Conservation (phyloP, 768 basidiomycete species). For the Austroboletus festivus region DNA sequence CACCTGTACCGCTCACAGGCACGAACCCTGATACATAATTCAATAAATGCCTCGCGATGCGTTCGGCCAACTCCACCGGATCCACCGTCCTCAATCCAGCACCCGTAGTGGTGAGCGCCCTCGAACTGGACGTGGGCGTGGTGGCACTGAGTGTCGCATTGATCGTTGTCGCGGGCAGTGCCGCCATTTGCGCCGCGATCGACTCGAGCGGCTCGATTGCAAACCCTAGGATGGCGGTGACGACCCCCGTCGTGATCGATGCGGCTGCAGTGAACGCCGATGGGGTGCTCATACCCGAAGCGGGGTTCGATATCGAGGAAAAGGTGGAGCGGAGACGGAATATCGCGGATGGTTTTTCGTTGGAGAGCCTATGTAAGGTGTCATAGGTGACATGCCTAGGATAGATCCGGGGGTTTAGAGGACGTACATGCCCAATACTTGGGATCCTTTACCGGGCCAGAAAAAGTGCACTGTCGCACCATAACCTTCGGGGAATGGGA, state of each 20-base stretch:
- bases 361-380: conserved; percentile 61
- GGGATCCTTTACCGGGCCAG: conserved; percentile 86
- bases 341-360: conserved; percentile 87
- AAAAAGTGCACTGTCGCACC: conserved; percentile 83
- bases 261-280: conserved; percentile 31
- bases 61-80: conserved; percentile 19
- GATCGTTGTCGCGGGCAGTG: conserved; percentile 35
- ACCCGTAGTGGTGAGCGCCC: conserved; percentile 4
- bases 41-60: conserved; percentile 62
- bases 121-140: conserved; percentile 10
- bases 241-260: conserved; percentile 39
- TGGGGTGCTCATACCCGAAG: conserved; percentile 30
- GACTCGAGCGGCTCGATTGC: conserved; percentile 70
- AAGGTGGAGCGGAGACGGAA: conserved; percentile 76
- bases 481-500: conserved; percentile 80
- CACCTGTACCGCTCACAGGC: conserved; percentile 39
- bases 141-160: conserved; percentile 21
- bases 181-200: conserved; percentile 57
- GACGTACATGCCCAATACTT: conserved; percentile 77
- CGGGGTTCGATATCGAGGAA: conserved; percentile 32
- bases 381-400: neutral
- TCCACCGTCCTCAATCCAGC: conserved; percentile 13
- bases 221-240: conserved; percentile 75
- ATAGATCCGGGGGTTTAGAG: neutral
- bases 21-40: conserved; percentile 73